These are phyloP conservation scores for Fragaria ananassa DNA, from an alignment of 306 rosid genomes.

Conservation along the genomic window DNA sequence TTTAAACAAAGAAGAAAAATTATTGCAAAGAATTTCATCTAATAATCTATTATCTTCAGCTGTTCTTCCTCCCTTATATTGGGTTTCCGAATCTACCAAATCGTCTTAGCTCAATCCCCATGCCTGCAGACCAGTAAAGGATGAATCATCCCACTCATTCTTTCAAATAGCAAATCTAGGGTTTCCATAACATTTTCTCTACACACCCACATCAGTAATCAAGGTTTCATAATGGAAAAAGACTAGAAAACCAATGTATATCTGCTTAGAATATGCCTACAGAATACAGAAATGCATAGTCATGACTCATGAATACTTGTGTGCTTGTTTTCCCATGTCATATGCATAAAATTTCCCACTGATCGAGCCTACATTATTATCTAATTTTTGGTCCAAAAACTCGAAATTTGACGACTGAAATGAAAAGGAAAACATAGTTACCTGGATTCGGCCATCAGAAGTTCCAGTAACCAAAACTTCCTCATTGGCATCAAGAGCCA, in stretches of 20 bases:
- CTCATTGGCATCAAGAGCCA: constrained; percentile 65
- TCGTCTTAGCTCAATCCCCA: constrained; percentile 62
- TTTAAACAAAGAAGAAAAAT: neutral
- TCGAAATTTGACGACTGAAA: neutral
- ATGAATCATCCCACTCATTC: neutral
- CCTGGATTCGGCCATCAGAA: constrained; percentile 86
- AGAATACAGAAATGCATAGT: neutral
- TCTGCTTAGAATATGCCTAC: neutral
- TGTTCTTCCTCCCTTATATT: constrained; percentile 7
- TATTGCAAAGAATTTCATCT: constrained; percentile 19
- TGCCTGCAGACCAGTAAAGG: constrained; percentile 55
- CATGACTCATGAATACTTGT: neutral
- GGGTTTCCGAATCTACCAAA: constrained; percentile 19
- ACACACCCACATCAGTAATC: neutral
- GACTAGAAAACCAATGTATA: too few relatives aligned
- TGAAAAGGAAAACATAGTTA: constrained; percentile 10
- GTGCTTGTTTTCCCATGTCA: neutral
- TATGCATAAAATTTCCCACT: neutral
- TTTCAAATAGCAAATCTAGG: neutral
- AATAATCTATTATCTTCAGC: neutral
- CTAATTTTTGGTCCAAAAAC: neutral
- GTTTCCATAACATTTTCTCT: neutral
- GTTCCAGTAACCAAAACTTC: constrained; percentile 78
- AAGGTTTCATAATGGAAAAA: neutral
- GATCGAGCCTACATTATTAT: neutral